A percentile compares a stretch with the other conserved stretches of the same genome.
These are phyloP conservation scores for Hypoxylon fuscum DNA, from an alignment of 495 filamentous ascomycete genomes.

Conservation along the genomic window DNA sequence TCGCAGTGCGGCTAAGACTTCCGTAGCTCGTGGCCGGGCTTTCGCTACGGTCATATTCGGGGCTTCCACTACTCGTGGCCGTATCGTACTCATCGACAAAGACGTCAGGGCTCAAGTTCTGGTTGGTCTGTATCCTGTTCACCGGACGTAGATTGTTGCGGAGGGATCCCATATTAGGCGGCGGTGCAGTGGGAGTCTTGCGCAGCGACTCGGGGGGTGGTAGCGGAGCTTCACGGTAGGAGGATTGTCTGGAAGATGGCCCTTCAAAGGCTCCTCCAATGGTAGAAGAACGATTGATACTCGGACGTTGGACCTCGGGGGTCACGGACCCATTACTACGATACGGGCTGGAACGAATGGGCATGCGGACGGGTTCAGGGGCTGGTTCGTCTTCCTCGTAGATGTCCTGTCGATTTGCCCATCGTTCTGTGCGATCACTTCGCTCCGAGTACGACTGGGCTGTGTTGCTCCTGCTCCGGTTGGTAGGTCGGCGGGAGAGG, in stretches of 20 bases:
- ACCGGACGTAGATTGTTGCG: slow-evolving; percentile 55
- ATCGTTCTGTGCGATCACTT: slow-evolving; percentile 47
- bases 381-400: slow-evolving; percentile 49
- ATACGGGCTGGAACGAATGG: slow-evolving; percentile 65
- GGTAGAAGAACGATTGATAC: slow-evolving; percentile 53
- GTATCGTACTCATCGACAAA: slow-evolving; percentile 73
- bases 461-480: slow-evolving; percentile 58
- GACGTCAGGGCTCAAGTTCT: slow-evolving; percentile 64
- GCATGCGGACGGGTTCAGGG: slow-evolving; percentile 61
- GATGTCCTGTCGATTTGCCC: slow-evolving; percentile 44
- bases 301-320: slow-evolving; percentile 54
- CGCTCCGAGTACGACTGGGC: slow-evolving; percentile 55
- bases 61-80: slow-evolving; percentile 63
- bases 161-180: slow-evolving; percentile 46
- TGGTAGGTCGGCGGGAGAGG: slow-evolving; percentile 39
- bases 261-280: slow-evolving; percentile 56
- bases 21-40: slow-evolving; percentile 72
- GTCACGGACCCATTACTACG: slow-evolving; percentile 55
- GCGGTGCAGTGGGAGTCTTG: slow-evolving; percentile 41
- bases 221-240: slow-evolving; percentile 39
- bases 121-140: slow-evolving; percentile 59
- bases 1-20: slow-evolving; percentile 63
- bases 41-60: slow-evolving; percentile 67
- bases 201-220: slow-evolving; percentile 43
- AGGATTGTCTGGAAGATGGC: slow-evolving; percentile 19